Conservation (phyloP, 1,284 basidiomycete genomes). For the Naganishia cerealis region DNA sequence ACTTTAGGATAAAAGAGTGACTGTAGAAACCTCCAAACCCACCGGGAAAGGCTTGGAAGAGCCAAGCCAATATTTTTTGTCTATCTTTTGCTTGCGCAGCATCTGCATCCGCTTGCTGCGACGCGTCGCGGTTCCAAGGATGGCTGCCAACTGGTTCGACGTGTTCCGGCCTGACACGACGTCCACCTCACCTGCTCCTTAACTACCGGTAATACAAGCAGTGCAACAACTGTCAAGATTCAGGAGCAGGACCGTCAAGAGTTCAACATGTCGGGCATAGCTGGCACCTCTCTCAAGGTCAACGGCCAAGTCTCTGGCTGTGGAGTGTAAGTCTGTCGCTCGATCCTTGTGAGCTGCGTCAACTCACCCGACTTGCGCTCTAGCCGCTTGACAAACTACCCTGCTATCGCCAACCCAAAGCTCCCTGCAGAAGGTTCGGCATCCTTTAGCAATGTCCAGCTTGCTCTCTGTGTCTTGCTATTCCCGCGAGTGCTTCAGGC, state of each 20-base stretch:
- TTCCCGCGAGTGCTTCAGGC: conserved; percentile 80
- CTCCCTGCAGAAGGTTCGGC: conserved; percentile 84
- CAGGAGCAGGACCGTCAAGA: neutral
- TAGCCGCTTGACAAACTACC: conserved; percentile 42
- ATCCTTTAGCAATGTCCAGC: conserved; percentile 76
- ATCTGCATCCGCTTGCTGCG: no score
- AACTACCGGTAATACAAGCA: no score
- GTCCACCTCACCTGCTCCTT: no score
- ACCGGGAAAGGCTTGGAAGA: no score
- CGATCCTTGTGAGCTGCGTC: neutral
- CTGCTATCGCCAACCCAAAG: conserved; percentile 68
- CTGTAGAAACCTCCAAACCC: no score
- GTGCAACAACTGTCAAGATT: no score
- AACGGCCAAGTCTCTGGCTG: conserved; percentile 24
- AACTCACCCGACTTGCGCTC: neutral
- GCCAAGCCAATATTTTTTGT: no score
- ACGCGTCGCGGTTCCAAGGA: no score
- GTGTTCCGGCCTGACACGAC: no score
- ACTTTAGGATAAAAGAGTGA: no score
- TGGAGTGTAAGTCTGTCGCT: conserved; percentile 9
- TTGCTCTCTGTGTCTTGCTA: conserved; percentile 71
- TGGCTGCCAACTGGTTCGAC: no score
- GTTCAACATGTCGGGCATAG: conserved; percentile 19
- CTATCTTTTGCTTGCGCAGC: no score
- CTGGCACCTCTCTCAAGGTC: conserved; percentile 3